A percentile compares a stretch with the other conserved stretches of the same genome.
phyloP scores from a whole-genome alignment of 768 basidiomycete species.

The Leccinum boreale region DNA sequence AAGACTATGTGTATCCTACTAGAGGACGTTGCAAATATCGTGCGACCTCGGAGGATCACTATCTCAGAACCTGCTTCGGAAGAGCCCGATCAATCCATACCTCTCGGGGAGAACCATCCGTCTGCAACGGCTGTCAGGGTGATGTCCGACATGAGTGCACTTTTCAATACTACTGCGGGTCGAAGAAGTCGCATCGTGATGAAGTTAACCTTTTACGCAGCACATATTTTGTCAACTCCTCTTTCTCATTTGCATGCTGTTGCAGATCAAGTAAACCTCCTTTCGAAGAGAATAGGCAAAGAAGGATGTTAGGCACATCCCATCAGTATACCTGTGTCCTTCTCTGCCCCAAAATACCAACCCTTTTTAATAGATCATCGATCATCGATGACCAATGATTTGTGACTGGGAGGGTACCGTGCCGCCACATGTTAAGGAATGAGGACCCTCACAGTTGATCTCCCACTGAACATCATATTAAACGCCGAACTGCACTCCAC shows the following conservation, averaged over 20 bases:
- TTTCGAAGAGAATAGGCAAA: slow-evolving; percentile 24
- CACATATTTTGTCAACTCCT: slow-evolving; percentile 53
- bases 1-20: slow-evolving; percentile 51
- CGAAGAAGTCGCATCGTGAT: slow-evolving; percentile 40
- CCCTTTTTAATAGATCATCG: neutral
- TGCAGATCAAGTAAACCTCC: slow-evolving; percentile 38
- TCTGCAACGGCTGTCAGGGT: slow-evolving; percentile 17
- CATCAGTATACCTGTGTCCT: neutral
- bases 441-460: slow-evolving; percentile 28
- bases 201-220: slow-evolving; percentile 71
- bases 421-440: neutral
- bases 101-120: slow-evolving; percentile 12
- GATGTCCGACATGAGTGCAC: slow-evolving; percentile 24
- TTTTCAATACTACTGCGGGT: slow-evolving; percentile 16
- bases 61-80: neutral
- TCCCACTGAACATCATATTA: slow-evolving; percentile 13
- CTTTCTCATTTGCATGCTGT: slow-evolving; percentile 37
- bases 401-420: slow-evolving; percentile 24
- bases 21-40: slow-evolving; percentile 48
- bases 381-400: neutral
- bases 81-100: neutral
- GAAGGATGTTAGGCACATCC: slow-evolving; percentile 9
- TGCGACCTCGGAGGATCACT: slow-evolving; percentile 43
- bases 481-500: neutral
- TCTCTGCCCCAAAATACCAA: neutral